Evolutionary conservation across 306 rosid species (phyloP), one percentile per base, ranked within the genome.

Genomic region (Quercus rubra): DNA sequence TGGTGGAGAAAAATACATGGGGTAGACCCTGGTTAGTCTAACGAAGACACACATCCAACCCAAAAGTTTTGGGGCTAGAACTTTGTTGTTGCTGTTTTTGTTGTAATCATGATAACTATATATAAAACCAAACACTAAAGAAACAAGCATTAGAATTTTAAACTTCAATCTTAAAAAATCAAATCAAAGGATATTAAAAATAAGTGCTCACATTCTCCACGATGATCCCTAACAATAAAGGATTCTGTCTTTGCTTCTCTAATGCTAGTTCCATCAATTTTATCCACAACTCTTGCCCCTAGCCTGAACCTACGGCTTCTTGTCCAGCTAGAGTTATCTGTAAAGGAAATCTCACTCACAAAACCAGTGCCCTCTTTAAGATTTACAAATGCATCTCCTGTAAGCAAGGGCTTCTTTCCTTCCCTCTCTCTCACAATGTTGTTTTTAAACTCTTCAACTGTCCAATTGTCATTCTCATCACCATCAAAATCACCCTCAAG

Each of bases 281-380:
- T 86, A 54, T 91, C 99, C 67, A 88, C 57, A 76, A 93, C 89
- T 90, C 94, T 91, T 74, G 92, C 99, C 33, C 99, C 99, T 31
- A 96, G 90, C 87, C 97, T 88, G 86, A 96, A 96, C 83, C 90
- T 87, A 30, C 99, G 98, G 80, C 99, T 93, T 81, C 99, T 89
- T 56, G 99, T 96, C 99, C 99, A 96, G 89, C 99, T 96, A 67
- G 99, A 96, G 82, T 96, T 96, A 89, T 96, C 99, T 14, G 97
- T 89, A 79, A 90, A 93, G 75, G 96, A 93, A 84, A 96, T 93
- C 75, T 96, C 99, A 77, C 96, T 83, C 73, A 93, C 86, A 64
- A 31, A 73, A 76, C 94, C 97, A 77, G 76, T 63, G 43, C 99
- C 99, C 51, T 96, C 92, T 86, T 89, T 88, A 59, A 96, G 97